Percentiles rank a stretch among this genome's conserved stretches.
phyloP scores from a whole-genome alignment of 805 yeast species.

The Spathaspora passalidarum region DNA sequence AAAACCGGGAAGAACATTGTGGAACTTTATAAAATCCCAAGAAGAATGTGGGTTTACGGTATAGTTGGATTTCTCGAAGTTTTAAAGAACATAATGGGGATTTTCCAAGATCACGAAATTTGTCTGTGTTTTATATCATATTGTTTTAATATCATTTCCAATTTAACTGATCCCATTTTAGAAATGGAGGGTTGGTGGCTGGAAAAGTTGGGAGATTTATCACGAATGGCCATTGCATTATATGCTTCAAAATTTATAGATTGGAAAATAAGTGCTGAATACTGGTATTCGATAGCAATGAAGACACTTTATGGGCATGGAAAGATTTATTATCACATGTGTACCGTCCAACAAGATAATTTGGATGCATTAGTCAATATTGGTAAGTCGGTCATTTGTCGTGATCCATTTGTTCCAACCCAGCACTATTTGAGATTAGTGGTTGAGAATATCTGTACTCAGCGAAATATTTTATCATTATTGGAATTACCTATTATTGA shows the following conservation, averaged over 20 bases:
- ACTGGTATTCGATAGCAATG: conserved; percentile 78
- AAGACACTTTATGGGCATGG: conserved; percentile 79
- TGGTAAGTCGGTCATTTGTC: conserved; percentile 75
- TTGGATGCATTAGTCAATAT: conserved; percentile 76
- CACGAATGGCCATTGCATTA: conserved; percentile 84
- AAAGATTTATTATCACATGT: conserved; percentile 80
- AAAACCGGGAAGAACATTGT: conserved; percentile 77
- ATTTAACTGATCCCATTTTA: conserved; percentile 50
- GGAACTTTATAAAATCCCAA: conserved; percentile 71
- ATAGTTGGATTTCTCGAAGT: conserved; percentile 78
- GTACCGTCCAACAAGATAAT: conserved; percentile 77
- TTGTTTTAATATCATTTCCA: conserved; percentile 60
- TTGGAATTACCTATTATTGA: conserved; percentile 59
- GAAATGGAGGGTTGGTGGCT: conserved; percentile 76
- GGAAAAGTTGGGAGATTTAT: conserved; percentile 81
- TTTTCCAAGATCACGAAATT: conserved; percentile 74
- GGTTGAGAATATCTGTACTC: conserved; percentile 74
- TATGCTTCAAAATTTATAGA: conserved; percentile 78
- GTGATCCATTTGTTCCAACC: conserved; percentile 83
- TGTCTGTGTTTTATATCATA: conserved; percentile 72
- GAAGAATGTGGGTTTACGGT: conserved; percentile 85
- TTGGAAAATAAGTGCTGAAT: conserved; percentile 81
- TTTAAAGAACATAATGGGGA: conserved; percentile 67
- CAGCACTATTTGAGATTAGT: conserved; percentile 74
- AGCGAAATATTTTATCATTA: conserved; percentile 56